Evolutionary conservation across 2,329 filamentous ascomycete genomes (phyloP), one percentile per base, ranked within the genome.

Genomic region (Chaetomium olivaceum): DNA sequence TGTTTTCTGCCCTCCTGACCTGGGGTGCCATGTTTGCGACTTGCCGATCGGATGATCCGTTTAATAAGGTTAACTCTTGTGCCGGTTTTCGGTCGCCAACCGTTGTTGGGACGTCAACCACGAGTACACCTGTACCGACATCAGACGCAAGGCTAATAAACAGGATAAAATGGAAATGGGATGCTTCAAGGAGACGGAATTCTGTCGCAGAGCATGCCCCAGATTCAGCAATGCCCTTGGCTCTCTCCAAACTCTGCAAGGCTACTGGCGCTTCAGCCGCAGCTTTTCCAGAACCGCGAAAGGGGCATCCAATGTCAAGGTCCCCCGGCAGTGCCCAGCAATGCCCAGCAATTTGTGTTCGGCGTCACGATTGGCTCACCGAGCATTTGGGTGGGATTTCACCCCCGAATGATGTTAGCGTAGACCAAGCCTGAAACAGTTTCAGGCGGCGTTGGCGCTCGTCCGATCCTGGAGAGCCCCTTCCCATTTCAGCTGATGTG

Each of bases 371-470:
- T 67, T 69, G 67, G 67, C 8, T 23, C 29, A 33, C 31, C 27
- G 29, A 29, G 55, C 19, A 31, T 60, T 50, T 65, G 54, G 58
- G 25, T 55, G 33, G 48, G 43, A 63, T 48, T 48, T 33, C 55
- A 58, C 21, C 64, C 64, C 46, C 33, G 52, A 63, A 59, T 58
- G 29, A 12, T 33, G 46, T 36, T 58, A 50, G 51, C 60, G 62
- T 36, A 63, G 39, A 29, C 59, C 54, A 59, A 14, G 63, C 52
- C 31, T 67, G 67, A 67, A 68, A 70, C 68, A 48, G 67, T 70
- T 70, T 69, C 68, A 70, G 60, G 48, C 46, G 36, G 62, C 55
- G 27, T 65, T 65, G 46, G 65, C 58, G 58, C 58, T 63, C 62
- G 31, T 54, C 67, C 61, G 58, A 68, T 59, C 48, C 54, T 23